A percentile compares a stretch with the other conserved stretches of the same genome.
These are phyloP conservation scores for Leccinum boreale DNA, from an alignment of 768 basidiomycete species.

Conservation along the genomic window DNA sequence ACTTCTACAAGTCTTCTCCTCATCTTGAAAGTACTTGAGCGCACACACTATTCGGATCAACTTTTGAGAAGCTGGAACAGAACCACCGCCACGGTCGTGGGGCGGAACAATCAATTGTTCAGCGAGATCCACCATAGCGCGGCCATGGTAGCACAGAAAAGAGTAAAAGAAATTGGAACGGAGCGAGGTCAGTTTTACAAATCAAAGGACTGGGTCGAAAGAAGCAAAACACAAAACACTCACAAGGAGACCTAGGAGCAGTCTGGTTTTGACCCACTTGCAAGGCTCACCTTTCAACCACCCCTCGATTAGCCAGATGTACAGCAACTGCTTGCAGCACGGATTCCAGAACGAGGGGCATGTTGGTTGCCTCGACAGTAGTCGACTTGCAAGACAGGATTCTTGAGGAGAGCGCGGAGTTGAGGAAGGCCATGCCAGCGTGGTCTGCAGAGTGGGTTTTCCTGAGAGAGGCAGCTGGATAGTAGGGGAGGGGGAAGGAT, in stretches of 20 bases:
- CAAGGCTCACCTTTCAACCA: neutral
- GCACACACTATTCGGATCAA: constrained; percentile 77
- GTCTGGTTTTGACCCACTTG: neutral
- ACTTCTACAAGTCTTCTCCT: constrained; percentile 93
- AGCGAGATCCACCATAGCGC: neutral
- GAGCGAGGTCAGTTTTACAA: neutral
- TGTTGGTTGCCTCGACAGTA: too few species aligned
- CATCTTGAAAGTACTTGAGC: constrained; percentile 78
- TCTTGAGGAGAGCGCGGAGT: too few species aligned
- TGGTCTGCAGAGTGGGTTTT: too few species aligned
- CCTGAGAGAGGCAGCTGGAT: too few species aligned
- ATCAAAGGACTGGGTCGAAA: neutral
- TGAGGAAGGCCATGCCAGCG: too few species aligned
- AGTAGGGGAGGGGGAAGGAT: too few species aligned
- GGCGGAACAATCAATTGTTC: neutral
- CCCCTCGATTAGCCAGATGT: neutral
- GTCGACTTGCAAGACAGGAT: too few species aligned
- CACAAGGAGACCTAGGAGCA: neutral
- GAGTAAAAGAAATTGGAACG: neutral
- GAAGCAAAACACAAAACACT: neutral
- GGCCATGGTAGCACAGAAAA: neutral
- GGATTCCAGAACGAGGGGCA: too few species aligned
- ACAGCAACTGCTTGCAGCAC: too few species aligned
- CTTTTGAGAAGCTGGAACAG: too few species aligned
- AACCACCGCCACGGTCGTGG: too few species aligned